Percentiles rank a stretch among this genome's conserved stretches.
phyloP scores from a whole-genome alignment of 2,329 filamentous ascomycete species.

The Alternaria sp. region DNA sequence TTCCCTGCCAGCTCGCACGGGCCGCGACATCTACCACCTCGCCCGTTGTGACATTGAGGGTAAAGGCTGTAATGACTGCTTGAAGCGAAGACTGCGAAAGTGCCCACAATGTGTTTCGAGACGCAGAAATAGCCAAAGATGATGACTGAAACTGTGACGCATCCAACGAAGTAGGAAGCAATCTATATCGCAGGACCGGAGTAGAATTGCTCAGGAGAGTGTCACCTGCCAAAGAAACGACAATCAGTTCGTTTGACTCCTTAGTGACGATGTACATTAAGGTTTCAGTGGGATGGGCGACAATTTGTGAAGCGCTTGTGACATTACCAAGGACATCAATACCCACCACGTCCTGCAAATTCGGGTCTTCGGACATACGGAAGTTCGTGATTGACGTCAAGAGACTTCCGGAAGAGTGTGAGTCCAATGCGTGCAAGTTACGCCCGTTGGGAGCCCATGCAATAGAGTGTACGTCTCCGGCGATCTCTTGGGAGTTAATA shows the following conservation, averaged over 20 bases:
- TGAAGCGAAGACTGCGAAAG: slow-evolving; percentile 23
- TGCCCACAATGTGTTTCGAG: slow-evolving; percentile 26
- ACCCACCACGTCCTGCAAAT: slow-evolving; percentile 11
- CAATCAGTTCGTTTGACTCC: slow-evolving; percentile 27
- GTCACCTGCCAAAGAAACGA: slow-evolving; percentile 11
- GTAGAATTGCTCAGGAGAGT: background rate
- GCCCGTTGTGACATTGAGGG: slow-evolving; percentile 24
- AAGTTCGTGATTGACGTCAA: slow-evolving; percentile 29
- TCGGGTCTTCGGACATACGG: slow-evolving; percentile 12
- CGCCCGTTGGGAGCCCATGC: slow-evolving; percentile 28
- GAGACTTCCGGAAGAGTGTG: slow-evolving; percentile 11
- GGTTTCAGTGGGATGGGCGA: slow-evolving; percentile 24
- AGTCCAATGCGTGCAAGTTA: slow-evolving; percentile 29
- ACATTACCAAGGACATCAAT: slow-evolving; percentile 23
- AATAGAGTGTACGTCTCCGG: slow-evolving; percentile 28
- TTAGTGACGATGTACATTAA: slow-evolving; percentile 27
- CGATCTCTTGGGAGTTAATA: slow-evolving; percentile 24
- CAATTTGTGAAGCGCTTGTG: slow-evolving; percentile 24
- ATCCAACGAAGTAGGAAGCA: slow-evolving; percentile 21
- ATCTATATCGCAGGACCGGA: slow-evolving; percentile 3
- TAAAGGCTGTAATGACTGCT: slow-evolving; percentile 23
- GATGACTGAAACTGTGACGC: slow-evolving; percentile 17
- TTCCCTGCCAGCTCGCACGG: slow-evolving; percentile 21
- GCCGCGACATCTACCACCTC: slow-evolving; percentile 21
- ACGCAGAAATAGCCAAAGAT: slow-evolving; percentile 23